phyloP scores from a whole-genome alignment of 176 grass and related monocot genomes.

The Elymus sibiricus region DNA sequence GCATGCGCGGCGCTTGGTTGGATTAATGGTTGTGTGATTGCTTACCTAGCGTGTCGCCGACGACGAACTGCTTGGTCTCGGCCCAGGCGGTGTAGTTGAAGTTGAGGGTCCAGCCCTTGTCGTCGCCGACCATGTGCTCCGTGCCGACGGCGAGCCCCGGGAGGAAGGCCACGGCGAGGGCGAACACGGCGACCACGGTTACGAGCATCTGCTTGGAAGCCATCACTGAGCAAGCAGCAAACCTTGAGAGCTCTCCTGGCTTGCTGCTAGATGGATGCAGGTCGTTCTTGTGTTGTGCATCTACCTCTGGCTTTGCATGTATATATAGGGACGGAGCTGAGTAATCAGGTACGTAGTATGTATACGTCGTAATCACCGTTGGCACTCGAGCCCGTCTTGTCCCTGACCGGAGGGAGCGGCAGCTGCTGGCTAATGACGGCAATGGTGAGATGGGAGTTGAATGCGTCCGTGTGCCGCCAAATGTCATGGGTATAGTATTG shows the following conservation, averaged over 20 bases:
- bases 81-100: conserved; percentile 47
- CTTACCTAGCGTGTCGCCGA: conserved; percentile 56
- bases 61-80: conserved; percentile 33
- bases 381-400: not conserved
- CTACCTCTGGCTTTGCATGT: not conserved
- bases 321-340: not conserved
- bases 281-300: not conserved
- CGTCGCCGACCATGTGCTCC: conserved; percentile 44
- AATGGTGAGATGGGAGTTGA: not conserved
- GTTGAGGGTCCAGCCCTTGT: conserved; percentile 13
- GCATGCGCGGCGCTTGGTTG: too few relatives aligned
- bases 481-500: not conserved
- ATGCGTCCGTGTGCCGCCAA: conserved; percentile 12
- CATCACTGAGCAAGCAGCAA: conserved; percentile 10
- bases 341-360: not conserved
- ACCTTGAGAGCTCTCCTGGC: not conserved
- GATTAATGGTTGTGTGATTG: too few relatives aligned
- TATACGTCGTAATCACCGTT: not conserved
- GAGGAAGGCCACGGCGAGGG: conserved; percentile 11
- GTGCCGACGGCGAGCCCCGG: not conserved
- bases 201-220: conserved; percentile 38
- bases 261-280: not conserved
- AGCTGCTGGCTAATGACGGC: conserved; percentile 35
- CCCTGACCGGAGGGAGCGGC: not conserved
- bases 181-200: not conserved